These are phyloP conservation scores for Tetrapisispora taiwanensis DNA, from an alignment of 805 yeast genomes.

Conservation along the genomic window DNA sequence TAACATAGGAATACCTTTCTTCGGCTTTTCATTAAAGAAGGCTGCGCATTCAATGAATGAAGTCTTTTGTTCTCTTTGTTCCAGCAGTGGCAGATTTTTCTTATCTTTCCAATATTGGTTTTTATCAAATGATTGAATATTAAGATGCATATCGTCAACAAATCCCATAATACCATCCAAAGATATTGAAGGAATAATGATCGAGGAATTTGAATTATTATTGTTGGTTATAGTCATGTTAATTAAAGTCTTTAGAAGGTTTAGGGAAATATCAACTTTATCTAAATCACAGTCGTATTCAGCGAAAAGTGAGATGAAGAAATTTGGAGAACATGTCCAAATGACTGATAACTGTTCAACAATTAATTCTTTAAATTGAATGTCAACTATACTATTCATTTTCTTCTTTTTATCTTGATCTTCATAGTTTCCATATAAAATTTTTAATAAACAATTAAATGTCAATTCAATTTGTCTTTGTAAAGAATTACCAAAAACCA, in stretches of 20 bases:
- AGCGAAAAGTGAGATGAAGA: slow-evolving; percentile 67
- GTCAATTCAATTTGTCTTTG: slow-evolving; percentile 73
- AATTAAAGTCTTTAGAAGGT: slow-evolving; percentile 60
- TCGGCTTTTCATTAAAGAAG: slow-evolving; percentile 68
- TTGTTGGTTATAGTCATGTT: slow-evolving; percentile 70
- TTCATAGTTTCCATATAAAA: slow-evolving; percentile 27
- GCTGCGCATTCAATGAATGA: slow-evolving; percentile 69
- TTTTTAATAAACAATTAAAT: slow-evolving; percentile 48
- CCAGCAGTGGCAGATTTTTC: slow-evolving; percentile 15
- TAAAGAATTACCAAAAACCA: slow-evolving; percentile 53
- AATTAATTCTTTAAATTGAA: slow-evolving; percentile 55
- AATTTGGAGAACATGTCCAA: slow-evolving; percentile 71
- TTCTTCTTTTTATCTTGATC: slow-evolving; percentile 4
- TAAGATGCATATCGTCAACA: slow-evolving; percentile 50
- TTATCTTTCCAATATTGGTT: slow-evolving; percentile 19
- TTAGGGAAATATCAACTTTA: slow-evolving; percentile 63
- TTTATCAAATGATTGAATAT: slow-evolving; percentile 21
- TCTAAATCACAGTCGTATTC: slow-evolving; percentile 88
- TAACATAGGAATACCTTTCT: slow-evolving; percentile 58
- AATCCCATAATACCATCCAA: slow-evolving; percentile 75
- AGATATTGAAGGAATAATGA: slow-evolving; percentile 86
- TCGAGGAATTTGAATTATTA: slow-evolving; percentile 66
- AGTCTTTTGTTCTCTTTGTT: slow-evolving; percentile 44
- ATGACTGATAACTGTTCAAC: slow-evolving; percentile 74
- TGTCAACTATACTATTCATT: not conserved